Conservation (phyloP, 371 early-diverging fungal genomes). For the Apophysomyces trapeziformis region DNA sequence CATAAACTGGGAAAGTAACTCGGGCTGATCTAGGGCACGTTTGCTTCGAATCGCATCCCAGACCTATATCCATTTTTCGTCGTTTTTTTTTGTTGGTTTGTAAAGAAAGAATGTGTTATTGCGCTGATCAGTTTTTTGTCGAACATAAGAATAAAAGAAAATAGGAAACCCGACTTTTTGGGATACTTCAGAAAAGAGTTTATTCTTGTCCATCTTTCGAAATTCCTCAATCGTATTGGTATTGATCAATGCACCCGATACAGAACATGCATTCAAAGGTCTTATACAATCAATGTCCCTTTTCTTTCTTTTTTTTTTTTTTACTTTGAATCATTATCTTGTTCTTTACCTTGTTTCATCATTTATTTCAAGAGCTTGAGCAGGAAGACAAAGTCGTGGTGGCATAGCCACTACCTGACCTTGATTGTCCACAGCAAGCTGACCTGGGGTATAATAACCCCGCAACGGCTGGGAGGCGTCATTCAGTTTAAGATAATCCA, state of each 20-base stretch:
- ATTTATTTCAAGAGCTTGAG: constrained; percentile 33
- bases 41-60: constrained; percentile 72
- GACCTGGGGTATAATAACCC: constrained; percentile 70
- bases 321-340: neutral
- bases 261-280: constrained; percentile 36
- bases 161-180: constrained; percentile 43
- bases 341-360: constrained; percentile 27
- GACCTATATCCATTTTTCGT: constrained; percentile 42
- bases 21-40: constrained; percentile 64
- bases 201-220: constrained; percentile 74
- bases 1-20: constrained; percentile 67
- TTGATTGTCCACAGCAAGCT: constrained; percentile 26
- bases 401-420: constrained; percentile 26
- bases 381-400: constrained; percentile 36
- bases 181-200: constrained; percentile 53
- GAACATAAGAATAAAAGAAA: neutral
- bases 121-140: neutral
- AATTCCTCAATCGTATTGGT: constrained; percentile 95
- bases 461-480: constrained; percentile 57
- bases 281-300: constrained; percentile 5
- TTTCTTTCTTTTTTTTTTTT: constrained; percentile 2
- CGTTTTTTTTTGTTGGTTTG: too few species aligned
- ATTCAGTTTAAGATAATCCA: constrained; percentile 79
- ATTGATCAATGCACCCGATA: constrained; percentile 72
- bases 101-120: neutral